These are phyloP conservation scores for Cerioporus squamosus DNA, from an alignment of 1,284 basidiomycete species.

Conservation along the genomic window DNA sequence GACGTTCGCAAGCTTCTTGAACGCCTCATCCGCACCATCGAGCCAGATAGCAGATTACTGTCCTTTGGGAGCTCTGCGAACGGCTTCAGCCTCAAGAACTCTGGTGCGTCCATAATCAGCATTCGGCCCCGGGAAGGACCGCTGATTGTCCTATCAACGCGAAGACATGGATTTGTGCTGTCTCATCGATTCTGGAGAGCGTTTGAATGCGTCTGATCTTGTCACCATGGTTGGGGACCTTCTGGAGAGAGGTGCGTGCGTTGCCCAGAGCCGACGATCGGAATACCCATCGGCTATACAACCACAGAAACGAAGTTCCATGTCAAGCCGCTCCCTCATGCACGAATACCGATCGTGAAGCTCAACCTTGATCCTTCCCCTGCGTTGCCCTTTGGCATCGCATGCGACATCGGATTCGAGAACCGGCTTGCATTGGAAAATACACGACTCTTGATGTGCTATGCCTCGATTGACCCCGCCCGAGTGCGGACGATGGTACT, in stretches of 20 bases:
- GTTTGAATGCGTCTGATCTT: slow-evolving; percentile 82
- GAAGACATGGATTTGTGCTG: slow-evolving; percentile 99
- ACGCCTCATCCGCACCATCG: slow-evolving; percentile 92
- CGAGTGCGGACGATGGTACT: slow-evolving; percentile 93
- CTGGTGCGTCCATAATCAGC: slow-evolving; percentile 59
- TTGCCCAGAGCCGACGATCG: slow-evolving; percentile 6
- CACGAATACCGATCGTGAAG: slow-evolving; percentile 98
- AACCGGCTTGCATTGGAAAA: slow-evolving; percentile 97
- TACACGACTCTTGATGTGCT: slow-evolving; percentile 94
- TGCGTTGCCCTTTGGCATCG: slow-evolving; percentile 88
- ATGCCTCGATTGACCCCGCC: slow-evolving; percentile 96
- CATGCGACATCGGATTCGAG: slow-evolving; percentile 99
- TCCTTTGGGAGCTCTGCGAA: slow-evolving; percentile 97
- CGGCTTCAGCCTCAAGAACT: slow-evolving; percentile 93
- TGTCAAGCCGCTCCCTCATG: slow-evolving; percentile 95
- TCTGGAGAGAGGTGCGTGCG: slow-evolving; percentile 80
- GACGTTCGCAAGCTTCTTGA: slow-evolving; percentile 94
- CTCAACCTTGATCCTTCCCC: slow-evolving; percentile 90
- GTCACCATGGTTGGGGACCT: slow-evolving; percentile 94
- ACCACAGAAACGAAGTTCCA: slow-evolving; percentile 91
- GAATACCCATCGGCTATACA: slow-evolving; percentile 7
- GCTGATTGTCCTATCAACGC: slow-evolving; percentile 13
- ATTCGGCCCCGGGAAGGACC: slow-evolving; percentile 1
- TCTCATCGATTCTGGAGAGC: slow-evolving; percentile 85
- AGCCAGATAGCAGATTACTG: slow-evolving; percentile 88